Evolutionary conservation across 2,329 filamentous ascomycete genomes (phyloP).

Genomic region (Chaetomium sp.): DNA sequence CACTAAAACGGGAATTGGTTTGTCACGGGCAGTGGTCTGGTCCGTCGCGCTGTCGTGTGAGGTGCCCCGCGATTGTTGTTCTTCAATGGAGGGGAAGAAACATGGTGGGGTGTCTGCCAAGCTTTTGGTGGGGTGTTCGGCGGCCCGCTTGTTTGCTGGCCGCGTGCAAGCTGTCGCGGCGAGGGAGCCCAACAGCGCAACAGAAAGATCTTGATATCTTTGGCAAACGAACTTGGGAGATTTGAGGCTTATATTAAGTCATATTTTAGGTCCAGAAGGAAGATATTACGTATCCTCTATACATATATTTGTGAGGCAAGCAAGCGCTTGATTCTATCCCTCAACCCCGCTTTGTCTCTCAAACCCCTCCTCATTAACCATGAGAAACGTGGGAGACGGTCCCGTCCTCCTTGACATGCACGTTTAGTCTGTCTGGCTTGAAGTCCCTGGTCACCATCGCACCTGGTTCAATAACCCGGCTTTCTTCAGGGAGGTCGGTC

Average conservation of each 20-base stretch:
- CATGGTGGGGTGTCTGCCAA: conserved; percentile 10
- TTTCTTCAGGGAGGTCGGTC: conserved; percentile 50
- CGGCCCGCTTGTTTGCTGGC: neutral
- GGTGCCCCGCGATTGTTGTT: conserved; percentile 16
- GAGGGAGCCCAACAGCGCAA: neutral
- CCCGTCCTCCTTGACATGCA: conserved; percentile 54
- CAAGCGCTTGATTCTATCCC: neutral
- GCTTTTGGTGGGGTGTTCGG: conserved; percentile 14
- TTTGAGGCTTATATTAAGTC: neutral
- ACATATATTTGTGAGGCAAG: neutral
- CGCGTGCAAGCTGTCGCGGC: too few species aligned
- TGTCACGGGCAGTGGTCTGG: neutral
- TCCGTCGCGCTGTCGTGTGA: neutral
- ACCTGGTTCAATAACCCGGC: conserved; percentile 51
- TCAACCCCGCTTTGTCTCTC: neutral
- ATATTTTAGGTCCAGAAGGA: neutral
- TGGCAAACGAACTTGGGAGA: neutral
- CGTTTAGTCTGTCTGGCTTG: conserved; percentile 48
- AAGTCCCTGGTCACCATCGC: conserved; percentile 54
- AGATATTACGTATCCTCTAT: neutral
- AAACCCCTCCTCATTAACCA: conserved; percentile 32
- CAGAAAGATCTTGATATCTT: neutral
- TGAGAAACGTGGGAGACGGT: conserved; percentile 54
- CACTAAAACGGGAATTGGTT: neutral
- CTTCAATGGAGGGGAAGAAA: conserved; percentile 10